These are phyloP conservation scores for Dioszegia aurantiaca DNA, from an alignment of 768 basidiomycete genomes.

Conservation along the genomic window DNA sequence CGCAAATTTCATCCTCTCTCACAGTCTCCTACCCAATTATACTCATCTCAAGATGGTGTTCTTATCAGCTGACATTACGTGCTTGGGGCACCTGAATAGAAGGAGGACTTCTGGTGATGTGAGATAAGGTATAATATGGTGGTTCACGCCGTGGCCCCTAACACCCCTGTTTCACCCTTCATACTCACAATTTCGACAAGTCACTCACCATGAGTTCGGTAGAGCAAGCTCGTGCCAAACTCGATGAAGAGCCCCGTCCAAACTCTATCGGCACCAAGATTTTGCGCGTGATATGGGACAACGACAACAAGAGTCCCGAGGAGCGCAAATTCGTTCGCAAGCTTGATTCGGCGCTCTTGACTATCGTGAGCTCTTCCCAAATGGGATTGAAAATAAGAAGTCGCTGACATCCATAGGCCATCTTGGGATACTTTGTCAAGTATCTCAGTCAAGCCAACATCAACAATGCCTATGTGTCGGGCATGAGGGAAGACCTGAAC, in stretches of 20 bases:
- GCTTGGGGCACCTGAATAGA: too few species aligned
- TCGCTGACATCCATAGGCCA: constrained; percentile 8
- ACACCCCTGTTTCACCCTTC: too few species aligned
- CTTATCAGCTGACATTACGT: too few species aligned
- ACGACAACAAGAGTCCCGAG: constrained; percentile 27
- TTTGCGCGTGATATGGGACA: constrained; percentile 17
- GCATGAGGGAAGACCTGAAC: constrained; percentile 36
- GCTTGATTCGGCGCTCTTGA: constrained; percentile 30
- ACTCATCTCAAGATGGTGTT: too few species aligned
- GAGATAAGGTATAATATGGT: too few species aligned
- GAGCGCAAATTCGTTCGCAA: constrained; percentile 32
- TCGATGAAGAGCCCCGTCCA: neutral
- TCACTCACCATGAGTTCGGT: neutral
- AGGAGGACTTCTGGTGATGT: too few species aligned
- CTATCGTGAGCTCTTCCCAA: constrained; percentile 8
- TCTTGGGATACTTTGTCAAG: constrained; percentile 32
- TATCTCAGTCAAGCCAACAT: constrained; percentile 30
- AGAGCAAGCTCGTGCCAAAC: neutral
- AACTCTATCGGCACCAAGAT: constrained; percentile 3
- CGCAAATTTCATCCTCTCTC: too few species aligned
- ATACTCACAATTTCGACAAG: too few species aligned
- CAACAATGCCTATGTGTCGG: constrained; percentile 23
- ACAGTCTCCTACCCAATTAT: too few species aligned
- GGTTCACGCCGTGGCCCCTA: too few species aligned
- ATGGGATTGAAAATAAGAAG: too few species aligned